These are phyloP conservation scores for Auricularia heimuer DNA, from an alignment of 768 basidiomycete species.

Conservation along the genomic window DNA sequence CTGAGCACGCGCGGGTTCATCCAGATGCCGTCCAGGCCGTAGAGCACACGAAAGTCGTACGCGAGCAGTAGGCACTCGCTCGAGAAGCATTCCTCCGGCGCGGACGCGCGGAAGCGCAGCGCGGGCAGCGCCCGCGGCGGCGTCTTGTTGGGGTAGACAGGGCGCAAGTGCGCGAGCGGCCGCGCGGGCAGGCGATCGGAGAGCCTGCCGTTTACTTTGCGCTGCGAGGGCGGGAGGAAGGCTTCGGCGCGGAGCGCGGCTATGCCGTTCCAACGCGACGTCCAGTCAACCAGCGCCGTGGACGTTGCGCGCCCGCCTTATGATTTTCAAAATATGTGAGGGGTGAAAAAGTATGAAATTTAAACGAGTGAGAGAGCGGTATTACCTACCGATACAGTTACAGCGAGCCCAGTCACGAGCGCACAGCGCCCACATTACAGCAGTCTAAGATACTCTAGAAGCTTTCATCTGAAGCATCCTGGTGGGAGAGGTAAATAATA, in stretches of 20 bases:
- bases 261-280: constrained; percentile 38
- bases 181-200: background rate
- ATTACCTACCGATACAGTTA: no score
- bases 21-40: constrained; percentile 27
- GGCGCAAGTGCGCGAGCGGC: constrained; percentile 21
- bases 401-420: no score
- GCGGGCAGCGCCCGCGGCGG: constrained; percentile 24
- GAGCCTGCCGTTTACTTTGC: constrained; percentile 20
- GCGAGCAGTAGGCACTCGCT: constrained; percentile 34
- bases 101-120: constrained; percentile 21
- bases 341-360: no score
- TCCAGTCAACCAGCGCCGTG: no score
- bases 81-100: constrained; percentile 24
- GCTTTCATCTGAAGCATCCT: no score
- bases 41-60: constrained; percentile 33
- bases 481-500: no score
- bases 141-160: constrained; percentile 16
- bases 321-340: no score
- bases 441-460: no score
- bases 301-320: no score
- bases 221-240: constrained; percentile 29
- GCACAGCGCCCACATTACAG: no score
- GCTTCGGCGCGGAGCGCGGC: constrained; percentile 32
- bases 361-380: no score
- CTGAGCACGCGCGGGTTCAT: constrained; percentile 32